Percentiles rank a stretch among this genome's conserved stretches.
These are phyloP conservation scores for Arabis alpina DNA, from an alignment of 345 rosid species.

Conservation along the genomic window DNA sequence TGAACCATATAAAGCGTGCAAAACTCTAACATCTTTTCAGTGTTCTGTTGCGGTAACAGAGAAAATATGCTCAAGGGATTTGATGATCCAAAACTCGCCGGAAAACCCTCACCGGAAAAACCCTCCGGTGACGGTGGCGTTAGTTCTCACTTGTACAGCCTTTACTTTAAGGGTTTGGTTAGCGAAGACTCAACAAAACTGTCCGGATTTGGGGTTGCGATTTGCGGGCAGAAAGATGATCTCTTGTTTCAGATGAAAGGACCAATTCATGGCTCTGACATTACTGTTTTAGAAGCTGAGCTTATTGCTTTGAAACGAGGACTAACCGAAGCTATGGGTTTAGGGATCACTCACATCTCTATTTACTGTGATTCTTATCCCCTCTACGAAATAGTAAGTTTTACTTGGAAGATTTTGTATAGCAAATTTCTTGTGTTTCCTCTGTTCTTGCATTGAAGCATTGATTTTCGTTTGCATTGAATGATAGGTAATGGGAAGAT, in stretches of 20 bases:
- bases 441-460: background rate
- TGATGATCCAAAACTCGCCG: no score
- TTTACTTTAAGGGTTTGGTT: constrained; percentile 44
- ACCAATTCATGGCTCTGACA: constrained; percentile 25
- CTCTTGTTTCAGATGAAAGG: constrained; percentile 50
- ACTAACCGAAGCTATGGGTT: constrained; percentile 8
- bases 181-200: constrained; percentile 25
- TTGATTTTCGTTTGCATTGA: background rate
- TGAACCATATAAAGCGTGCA: background rate
- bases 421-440: no score
- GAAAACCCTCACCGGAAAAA: background rate
- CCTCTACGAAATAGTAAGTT: background rate
- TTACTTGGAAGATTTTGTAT: no score
- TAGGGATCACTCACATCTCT: constrained; percentile 23
- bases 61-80: background rate
- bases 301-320: constrained; percentile 15
- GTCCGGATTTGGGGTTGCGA: constrained; percentile 52
- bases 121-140: no score
- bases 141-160: background rate
- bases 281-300: constrained; percentile 20
- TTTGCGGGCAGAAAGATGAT: constrained; percentile 44
- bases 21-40: background rate
- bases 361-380: constrained; percentile 18
- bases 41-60: background rate
- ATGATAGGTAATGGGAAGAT: constrained; percentile 20